Conservation (phyloP, 441 rosid genomes). For the Gossypium lobatum region DNA sequence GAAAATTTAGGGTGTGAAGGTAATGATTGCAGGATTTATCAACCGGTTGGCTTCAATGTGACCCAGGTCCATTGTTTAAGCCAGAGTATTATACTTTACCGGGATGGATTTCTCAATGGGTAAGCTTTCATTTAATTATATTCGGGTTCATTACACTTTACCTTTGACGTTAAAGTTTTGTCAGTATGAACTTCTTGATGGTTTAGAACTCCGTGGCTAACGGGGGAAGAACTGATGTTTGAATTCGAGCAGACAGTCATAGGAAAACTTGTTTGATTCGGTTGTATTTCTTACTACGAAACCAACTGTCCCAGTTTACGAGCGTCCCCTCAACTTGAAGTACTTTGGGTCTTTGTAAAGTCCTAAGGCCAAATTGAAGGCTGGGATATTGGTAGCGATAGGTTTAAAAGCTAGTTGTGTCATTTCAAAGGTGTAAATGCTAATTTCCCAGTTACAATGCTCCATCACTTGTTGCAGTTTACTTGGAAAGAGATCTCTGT, state of each 20-base stretch:
- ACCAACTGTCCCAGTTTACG: background rate
- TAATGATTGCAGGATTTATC: conserved; percentile 58
- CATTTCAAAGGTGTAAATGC: background rate
- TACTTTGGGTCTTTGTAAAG: background rate
- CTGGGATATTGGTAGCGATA: background rate
- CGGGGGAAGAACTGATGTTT: background rate
- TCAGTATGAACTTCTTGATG: background rate
- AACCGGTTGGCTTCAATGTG: conserved; percentile 88
- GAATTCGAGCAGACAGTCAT: background rate
- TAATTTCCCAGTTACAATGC: background rate
- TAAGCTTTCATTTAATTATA: conserved; percentile 12
- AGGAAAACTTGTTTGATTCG: background rate
- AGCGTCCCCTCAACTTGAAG: background rate
- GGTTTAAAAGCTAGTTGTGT: background rate
- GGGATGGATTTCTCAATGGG: conserved; percentile 56
- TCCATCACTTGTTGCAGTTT: conserved; percentile 30
- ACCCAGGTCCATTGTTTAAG: conserved; percentile 76
- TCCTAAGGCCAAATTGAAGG: background rate
- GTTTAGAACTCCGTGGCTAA: background rate
- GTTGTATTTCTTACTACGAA: background rate
- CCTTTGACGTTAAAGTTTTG: background rate
- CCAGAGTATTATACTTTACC: conserved; percentile 53
- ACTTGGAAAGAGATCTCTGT: conserved; percentile 68
- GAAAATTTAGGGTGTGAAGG: conserved; percentile 12
- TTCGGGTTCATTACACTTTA: background rate